phyloP scores from a whole-genome alignment of 2,329 filamentous ascomycete genomes.

The Botrytis squamosa region DNA sequence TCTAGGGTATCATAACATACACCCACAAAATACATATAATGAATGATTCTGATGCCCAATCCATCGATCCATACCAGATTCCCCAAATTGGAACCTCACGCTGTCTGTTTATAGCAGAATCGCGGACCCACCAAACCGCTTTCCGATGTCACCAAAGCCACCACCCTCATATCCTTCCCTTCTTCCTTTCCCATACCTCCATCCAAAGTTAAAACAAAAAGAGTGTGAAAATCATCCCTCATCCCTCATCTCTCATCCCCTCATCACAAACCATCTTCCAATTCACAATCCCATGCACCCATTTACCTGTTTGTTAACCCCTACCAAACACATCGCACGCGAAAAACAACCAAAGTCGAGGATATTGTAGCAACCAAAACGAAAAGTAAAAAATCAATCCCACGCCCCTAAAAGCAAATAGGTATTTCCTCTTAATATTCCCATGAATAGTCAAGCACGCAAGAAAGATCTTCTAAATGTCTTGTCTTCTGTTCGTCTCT shows the following conservation, averaged over 20 bases:
- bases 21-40: slow-evolving; percentile 14
- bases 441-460: slow-evolving; percentile 26
- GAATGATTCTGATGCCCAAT: slow-evolving; percentile 4
- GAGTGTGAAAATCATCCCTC: slow-evolving; percentile 15
- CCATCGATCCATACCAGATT: slow-evolving; percentile 15
- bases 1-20: slow-evolving; percentile 21
- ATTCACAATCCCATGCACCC: slow-evolving; percentile 11
- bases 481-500: slow-evolving; percentile 25
- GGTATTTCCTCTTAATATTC: slow-evolving; percentile 37
- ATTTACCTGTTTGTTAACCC: slow-evolving; percentile 1
- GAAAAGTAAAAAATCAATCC: slow-evolving; percentile 19
- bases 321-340: slow-evolving; percentile 5
- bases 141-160: background rate
- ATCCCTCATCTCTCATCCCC: slow-evolving; percentile 5
- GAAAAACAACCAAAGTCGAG: slow-evolving; percentile 17
- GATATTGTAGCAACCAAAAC: slow-evolving; percentile 14
- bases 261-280: slow-evolving; percentile 16
- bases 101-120: slow-evolving; percentile 4
- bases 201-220: slow-evolving; percentile 8
- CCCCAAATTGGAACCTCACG: background rate
- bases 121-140: slow-evolving; percentile 3
- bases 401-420: slow-evolving; percentile 35
- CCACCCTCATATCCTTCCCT: background rate
- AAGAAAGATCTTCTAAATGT: slow-evolving; percentile 34
- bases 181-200: slow-evolving; percentile 7